Evolutionary conservation across 495 filamentous ascomycete genomes (phyloP).

Genomic region (Evernia prunastri): DNA sequence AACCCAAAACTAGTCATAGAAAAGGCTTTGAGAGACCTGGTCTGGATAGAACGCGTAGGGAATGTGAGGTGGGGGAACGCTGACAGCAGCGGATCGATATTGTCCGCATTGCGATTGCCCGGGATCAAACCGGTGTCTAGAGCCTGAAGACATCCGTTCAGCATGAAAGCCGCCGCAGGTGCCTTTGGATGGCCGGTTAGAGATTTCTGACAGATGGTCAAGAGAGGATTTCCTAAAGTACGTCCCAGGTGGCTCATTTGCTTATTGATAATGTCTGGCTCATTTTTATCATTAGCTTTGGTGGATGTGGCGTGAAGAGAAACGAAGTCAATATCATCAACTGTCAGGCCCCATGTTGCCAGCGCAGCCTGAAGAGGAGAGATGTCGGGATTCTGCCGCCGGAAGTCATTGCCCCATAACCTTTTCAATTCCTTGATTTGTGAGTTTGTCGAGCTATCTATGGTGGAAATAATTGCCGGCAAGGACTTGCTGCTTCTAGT

Average conservation of each 20-base stretch:
- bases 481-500: no score
- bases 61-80: no score
- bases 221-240: conserved; percentile 17
- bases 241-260: conserved; percentile 26
- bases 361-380: conserved; percentile 25
- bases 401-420: conserved; percentile 22
- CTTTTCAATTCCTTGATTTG: no score
- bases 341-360: conserved; percentile 25
- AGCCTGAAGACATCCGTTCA: conserved; percentile 27
- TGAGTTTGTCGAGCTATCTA: no score
- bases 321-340: conserved; percentile 26
- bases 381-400: conserved; percentile 12
- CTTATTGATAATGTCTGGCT: conserved; percentile 18
- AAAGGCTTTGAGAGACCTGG: no score
- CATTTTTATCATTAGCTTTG: conserved; percentile 27
- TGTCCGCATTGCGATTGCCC: conserved; percentile 29
- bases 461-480: no score
- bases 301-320: conserved; percentile 31
- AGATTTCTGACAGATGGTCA: conserved; percentile 24
- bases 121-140: conserved; percentile 26
- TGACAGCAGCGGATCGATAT: no score
- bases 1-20: no score
- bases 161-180: conserved; percentile 28
- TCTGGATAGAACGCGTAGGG: no score
- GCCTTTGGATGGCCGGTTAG: conserved; percentile 31